A percentile compares a stretch with the other conserved stretches of the same genome.
Evolutionary conservation across 345 rosid genomes (phyloP).

Genomic region (Dipteronia dyeriana): DNA sequence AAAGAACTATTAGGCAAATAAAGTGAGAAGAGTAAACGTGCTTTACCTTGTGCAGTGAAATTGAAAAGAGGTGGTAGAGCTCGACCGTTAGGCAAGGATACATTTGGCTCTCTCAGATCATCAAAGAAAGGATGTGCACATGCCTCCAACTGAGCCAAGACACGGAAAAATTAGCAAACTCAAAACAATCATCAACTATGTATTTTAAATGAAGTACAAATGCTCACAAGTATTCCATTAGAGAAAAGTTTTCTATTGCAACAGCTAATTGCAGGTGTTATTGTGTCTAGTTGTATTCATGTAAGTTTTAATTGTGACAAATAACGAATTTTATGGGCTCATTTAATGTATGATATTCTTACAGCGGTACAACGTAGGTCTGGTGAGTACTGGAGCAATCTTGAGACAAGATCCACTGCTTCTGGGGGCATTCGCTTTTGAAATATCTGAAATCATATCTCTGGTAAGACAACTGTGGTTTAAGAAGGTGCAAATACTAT

Average conservation of each 20-base stretch:
- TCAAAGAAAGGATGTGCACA: slow-evolving; percentile 98
- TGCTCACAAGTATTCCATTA: background rate
- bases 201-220: background rate
- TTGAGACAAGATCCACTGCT: slow-evolving; percentile 86
- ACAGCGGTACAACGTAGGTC: slow-evolving; percentile 76
- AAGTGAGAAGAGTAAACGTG: background rate
- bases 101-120: slow-evolving; percentile 74
- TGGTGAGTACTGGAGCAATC: slow-evolving; percentile 91
- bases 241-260: background rate
- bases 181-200: background rate
- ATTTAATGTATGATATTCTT: slow-evolving; percentile 30
- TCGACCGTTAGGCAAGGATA: slow-evolving; percentile 83
- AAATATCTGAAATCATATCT: slow-evolving; percentile 54
- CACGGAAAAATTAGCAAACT: background rate
- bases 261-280: background rate
- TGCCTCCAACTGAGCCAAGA: slow-evolving; percentile 72
- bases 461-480: background rate
- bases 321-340: background rate
- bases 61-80: slow-evolving; percentile 85
- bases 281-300: background rate
- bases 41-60: slow-evolving; percentile 89
- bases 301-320: background rate
- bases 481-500: background rate
- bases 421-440: slow-evolving; percentile 68
- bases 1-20: background rate